Conservation (phyloP, 2,329 filamentous ascomycete genomes). For the Aspergillus flavus region DNA sequence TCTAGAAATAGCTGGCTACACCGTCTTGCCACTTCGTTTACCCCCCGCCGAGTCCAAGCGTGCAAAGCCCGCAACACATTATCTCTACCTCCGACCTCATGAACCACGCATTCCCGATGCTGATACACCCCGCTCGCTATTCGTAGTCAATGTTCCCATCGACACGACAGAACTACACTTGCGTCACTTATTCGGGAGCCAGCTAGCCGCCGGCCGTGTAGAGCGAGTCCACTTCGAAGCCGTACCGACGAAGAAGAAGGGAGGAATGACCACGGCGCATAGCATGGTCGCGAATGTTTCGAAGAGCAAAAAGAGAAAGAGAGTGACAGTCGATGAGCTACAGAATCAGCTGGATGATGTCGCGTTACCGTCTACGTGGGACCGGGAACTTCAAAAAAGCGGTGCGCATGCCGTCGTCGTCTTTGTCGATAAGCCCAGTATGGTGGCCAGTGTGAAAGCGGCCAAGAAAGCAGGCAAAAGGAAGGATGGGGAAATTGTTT, state of each 20-base stretch:
- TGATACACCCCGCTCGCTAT: conserved; percentile 77
- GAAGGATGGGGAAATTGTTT: conserved; percentile 63
- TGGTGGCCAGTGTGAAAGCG: conserved; percentile 76
- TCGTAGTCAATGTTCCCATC: conserved; percentile 84
- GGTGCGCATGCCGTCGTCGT: conserved; percentile 79
- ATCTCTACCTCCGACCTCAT: conserved; percentile 84
- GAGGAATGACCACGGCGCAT: conserved; percentile 21
- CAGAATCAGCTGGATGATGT: conserved; percentile 61
- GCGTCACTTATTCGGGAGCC: conserved; percentile 70
- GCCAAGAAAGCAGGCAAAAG: conserved; percentile 55
- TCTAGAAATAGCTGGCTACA: conserved; percentile 62
- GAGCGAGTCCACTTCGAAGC: conserved; percentile 76
- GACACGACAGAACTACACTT: conserved; percentile 80
- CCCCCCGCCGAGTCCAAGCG: conserved; percentile 67
- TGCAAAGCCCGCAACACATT: conserved; percentile 68
- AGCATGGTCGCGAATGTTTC: conserved; percentile 21
- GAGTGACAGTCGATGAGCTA: conserved; percentile 50
- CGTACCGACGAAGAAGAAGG: conserved; percentile 41
- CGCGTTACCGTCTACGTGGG: conserved; percentile 72
- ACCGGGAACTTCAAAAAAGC: conserved; percentile 68
- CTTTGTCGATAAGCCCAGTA: conserved; percentile 80
- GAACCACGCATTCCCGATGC: conserved; percentile 74
- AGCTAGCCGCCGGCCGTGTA: conserved; percentile 77
- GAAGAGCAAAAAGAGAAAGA: conserved; percentile 59
- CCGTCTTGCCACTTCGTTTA: conserved; percentile 64